A percentile compares a stretch with the other conserved stretches of the same genome.
These are phyloP conservation scores for Malus hybrid DNA, from an alignment of 331 rosid genomes.

Conservation along the genomic window DNA sequence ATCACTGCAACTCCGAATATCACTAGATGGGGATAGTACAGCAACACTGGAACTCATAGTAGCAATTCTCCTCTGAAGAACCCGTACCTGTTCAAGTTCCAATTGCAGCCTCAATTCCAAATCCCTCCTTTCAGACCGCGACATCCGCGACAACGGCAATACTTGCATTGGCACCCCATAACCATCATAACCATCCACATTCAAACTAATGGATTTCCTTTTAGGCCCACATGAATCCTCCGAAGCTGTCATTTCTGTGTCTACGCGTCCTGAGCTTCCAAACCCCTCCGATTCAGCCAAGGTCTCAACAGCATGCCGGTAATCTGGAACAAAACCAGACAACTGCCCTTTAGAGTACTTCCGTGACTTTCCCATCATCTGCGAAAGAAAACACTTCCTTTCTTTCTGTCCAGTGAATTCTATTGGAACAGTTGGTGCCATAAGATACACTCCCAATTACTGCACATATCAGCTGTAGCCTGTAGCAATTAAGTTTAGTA, in stretches of 20 bases:
- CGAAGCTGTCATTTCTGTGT: slow-evolving; percentile 34
- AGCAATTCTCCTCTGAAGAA: slow-evolving; percentile 52
- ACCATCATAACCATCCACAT: slow-evolving; percentile 33
- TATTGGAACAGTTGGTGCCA: slow-evolving; percentile 88
- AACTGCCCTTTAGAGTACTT: slow-evolving; percentile 67
- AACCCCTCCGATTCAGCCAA: slow-evolving; percentile 84
- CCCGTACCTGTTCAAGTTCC: slow-evolving; percentile 70
- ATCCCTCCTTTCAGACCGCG: slow-evolving; percentile 49
- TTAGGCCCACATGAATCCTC: slow-evolving; percentile 53
- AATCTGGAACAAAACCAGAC: slow-evolving; percentile 70
- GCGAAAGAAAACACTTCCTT: slow-evolving; percentile 43
- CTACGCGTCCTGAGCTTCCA: slow-evolving; percentile 64
- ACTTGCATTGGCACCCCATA: slow-evolving; percentile 49
- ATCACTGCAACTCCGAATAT: slow-evolving; percentile 47
- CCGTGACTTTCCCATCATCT: slow-evolving; percentile 71
- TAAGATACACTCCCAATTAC: slow-evolving; percentile 45
- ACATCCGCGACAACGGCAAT: slow-evolving; percentile 48
- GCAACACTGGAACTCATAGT: slow-evolving; percentile 22
- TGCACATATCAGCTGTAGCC: slow-evolving; percentile 62
- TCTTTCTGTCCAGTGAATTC: slow-evolving; percentile 74
- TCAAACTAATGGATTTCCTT: slow-evolving; percentile 50
- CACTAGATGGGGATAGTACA: slow-evolving; percentile 50
- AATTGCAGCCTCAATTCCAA: slow-evolving; percentile 44
- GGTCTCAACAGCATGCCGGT: slow-evolving; percentile 73
- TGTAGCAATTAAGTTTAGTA: slow-evolving; percentile 20